A percentile compares a stretch with the other conserved stretches of the same genome.
Conservation (phyloP, 306 rosid species). For the Prunus salicina region DNA sequence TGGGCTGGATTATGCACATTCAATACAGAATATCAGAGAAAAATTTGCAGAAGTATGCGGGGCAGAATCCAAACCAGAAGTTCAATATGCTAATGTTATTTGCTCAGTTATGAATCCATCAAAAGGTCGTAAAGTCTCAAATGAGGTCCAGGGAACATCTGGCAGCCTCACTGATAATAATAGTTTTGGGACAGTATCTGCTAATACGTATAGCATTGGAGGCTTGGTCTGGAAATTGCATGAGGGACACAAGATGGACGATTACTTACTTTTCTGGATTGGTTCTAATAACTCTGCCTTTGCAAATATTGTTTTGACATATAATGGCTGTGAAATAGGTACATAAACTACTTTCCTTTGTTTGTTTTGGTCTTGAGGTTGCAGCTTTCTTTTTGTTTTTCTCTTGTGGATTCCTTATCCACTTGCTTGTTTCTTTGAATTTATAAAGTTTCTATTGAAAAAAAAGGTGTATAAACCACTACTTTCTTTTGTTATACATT, state of each 20-base stretch:
- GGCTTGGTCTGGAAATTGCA: constrained; percentile 77
- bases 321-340: constrained; percentile 90
- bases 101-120: constrained; percentile 63
- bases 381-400: too few species aligned
- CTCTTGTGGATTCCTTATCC: too few species aligned
- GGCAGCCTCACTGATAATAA: constrained; percentile 22
- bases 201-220: constrained; percentile 49
- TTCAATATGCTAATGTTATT: constrained; percentile 61
- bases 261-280: constrained; percentile 75
- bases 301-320: constrained; percentile 74
- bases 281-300: constrained; percentile 82
- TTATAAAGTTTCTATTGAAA: too few species aligned
- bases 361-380: too few species aligned
- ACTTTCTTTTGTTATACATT: background rate
- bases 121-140: constrained; percentile 30
- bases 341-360: constrained; percentile 4
- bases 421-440: too few species aligned
- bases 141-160: constrained; percentile 30
- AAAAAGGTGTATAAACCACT: constrained; percentile 41
- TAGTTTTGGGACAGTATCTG: constrained; percentile 25
- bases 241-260: constrained; percentile 62
- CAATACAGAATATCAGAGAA: constrained; percentile 45
- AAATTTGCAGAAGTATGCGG: constrained; percentile 33
- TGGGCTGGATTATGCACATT: constrained; percentile 74
- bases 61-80: constrained; percentile 28